These are phyloP conservation scores for Earliella scabrosa DNA, from an alignment of 1,284 basidiomycete genomes.

Conservation along the genomic window DNA sequence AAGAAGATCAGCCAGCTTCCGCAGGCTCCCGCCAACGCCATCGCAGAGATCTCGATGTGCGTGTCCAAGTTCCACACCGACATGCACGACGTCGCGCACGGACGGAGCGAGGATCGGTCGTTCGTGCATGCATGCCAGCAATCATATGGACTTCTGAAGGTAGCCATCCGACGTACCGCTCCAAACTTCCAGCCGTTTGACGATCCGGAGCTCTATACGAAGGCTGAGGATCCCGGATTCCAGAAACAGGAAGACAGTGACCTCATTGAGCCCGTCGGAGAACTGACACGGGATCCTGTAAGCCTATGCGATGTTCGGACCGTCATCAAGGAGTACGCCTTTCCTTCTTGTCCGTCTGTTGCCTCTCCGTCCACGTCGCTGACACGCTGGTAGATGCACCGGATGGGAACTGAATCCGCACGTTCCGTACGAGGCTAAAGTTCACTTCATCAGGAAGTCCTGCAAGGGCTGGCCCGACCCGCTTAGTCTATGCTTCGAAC, in stretches of 20 bases:
- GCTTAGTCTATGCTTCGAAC: no score
- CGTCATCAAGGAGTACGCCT: no score
- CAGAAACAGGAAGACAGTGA: conserved; percentile 34
- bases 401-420: conserved; percentile 56
- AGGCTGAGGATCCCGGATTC: conserved; percentile 1
- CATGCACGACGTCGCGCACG: conserved; percentile 41
- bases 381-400: conserved; percentile 33
- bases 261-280: conserved; percentile 23
- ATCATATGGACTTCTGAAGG: conserved; percentile 38
- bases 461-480: no score
- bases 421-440: conserved; percentile 42
- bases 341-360: no score
- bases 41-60: conserved; percentile 37
- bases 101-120: conserved; percentile 36
- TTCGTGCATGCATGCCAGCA: conserved; percentile 41
- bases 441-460: no score
- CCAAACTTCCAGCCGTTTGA: conserved; percentile 41
- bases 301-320: no score
- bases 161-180: conserved; percentile 40
- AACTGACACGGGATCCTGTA: no score
- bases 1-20: conserved; percentile 39
- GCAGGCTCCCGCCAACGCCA: no score
- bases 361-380: no score
- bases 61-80: conserved; percentile 48
- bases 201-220: not conserved